phyloP scores from a whole-genome alignment of 2,329 filamentous ascomycete genomes.

The Hypoxylon sp. region DNA sequence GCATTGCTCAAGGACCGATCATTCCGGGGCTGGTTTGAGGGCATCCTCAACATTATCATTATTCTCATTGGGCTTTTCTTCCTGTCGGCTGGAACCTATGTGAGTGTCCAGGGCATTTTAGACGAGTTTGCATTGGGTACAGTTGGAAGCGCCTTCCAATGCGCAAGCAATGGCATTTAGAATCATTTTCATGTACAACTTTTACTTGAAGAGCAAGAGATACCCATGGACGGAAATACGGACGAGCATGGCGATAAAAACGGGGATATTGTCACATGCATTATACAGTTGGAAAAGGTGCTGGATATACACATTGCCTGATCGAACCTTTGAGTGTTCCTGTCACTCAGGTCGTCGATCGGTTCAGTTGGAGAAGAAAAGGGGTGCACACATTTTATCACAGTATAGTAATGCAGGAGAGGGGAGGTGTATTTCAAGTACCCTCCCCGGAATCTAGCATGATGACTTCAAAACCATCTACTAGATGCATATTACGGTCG shows the following conservation, averaged over 20 bases:
- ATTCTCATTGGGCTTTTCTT: slow-evolving; percentile 85
- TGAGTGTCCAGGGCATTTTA: slow-evolving; percentile 80
- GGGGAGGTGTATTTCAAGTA: slow-evolving; percentile 33
- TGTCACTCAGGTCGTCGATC: background rate
- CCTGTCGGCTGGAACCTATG: slow-evolving; percentile 85
- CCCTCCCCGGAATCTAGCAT: slow-evolving; percentile 47
- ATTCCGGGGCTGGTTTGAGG: slow-evolving; percentile 67
- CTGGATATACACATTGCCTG: slow-evolving; percentile 26
- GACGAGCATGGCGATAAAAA: slow-evolving; percentile 26
- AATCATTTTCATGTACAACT: slow-evolving; percentile 28
- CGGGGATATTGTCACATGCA: slow-evolving; percentile 16
- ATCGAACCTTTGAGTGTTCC: slow-evolving; percentile 11
- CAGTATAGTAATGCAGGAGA: slow-evolving; percentile 52
- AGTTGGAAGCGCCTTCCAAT: slow-evolving; percentile 82
- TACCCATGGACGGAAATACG: slow-evolving; percentile 42
- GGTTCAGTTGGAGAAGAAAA: slow-evolving; percentile 12
- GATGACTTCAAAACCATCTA: slow-evolving; percentile 43
- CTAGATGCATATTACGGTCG: slow-evolving; percentile 38
- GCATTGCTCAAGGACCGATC: slow-evolving; percentile 68
- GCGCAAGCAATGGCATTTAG: slow-evolving; percentile 75
- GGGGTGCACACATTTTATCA: slow-evolving; percentile 27
- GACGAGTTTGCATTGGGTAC: slow-evolving; percentile 75
- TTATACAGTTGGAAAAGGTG: slow-evolving; percentile 15
- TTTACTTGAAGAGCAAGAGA: slow-evolving; percentile 42
- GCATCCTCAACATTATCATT: slow-evolving; percentile 79